phyloP scores from a whole-genome alignment of 2,329 filamentous ascomycete species.

The Xylaria sp. region DNA sequence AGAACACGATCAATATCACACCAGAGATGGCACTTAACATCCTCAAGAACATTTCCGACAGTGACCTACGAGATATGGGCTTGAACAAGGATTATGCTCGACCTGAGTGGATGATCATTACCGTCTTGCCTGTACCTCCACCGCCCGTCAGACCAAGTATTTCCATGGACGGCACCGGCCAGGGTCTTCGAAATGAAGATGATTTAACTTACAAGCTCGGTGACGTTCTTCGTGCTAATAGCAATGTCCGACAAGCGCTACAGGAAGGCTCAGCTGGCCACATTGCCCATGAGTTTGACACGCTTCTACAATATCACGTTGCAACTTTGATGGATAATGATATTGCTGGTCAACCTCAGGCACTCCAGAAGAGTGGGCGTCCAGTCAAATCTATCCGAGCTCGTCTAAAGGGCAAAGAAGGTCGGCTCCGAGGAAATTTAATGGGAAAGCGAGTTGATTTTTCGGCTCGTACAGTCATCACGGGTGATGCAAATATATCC shows the following conservation, averaged over 20 bases:
- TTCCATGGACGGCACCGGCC: slow-evolving; percentile 92
- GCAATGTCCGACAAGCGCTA: slow-evolving; percentile 90
- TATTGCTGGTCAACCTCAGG: slow-evolving; percentile 93
- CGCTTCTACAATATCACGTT: slow-evolving; percentile 94
- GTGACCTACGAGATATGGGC: slow-evolving; percentile 86
- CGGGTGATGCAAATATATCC: slow-evolving; percentile 95
- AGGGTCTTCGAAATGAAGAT: slow-evolving; percentile 94
- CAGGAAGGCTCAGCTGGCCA: slow-evolving; percentile 92
- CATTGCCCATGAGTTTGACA: slow-evolving; percentile 89
- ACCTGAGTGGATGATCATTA: slow-evolving; percentile 98
- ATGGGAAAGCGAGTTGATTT: slow-evolving; percentile 99
- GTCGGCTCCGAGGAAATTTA: slow-evolving; percentile 95
- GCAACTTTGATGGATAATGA: slow-evolving; percentile 99
- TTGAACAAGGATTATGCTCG: slow-evolving; percentile 94
- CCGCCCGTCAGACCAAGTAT: slow-evolving; percentile 97
- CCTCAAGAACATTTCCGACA: slow-evolving; percentile 83
- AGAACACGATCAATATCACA: slow-evolving; percentile 84
- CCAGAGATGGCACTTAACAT: slow-evolving; percentile 87
- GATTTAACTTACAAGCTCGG: slow-evolving; percentile 99
- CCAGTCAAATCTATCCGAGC: slow-evolving; percentile 97
- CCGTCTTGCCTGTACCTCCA: slow-evolving; percentile 92
- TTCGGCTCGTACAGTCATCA: slow-evolving; percentile 99
- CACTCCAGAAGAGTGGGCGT: slow-evolving; percentile 94
- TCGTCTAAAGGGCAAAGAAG: slow-evolving; percentile 98
- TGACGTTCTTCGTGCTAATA: slow-evolving; percentile 97